Evolutionary conservation across 768 basidiomycete genomes (phyloP).

Genomic region (Amanita fuliginea): DNA sequence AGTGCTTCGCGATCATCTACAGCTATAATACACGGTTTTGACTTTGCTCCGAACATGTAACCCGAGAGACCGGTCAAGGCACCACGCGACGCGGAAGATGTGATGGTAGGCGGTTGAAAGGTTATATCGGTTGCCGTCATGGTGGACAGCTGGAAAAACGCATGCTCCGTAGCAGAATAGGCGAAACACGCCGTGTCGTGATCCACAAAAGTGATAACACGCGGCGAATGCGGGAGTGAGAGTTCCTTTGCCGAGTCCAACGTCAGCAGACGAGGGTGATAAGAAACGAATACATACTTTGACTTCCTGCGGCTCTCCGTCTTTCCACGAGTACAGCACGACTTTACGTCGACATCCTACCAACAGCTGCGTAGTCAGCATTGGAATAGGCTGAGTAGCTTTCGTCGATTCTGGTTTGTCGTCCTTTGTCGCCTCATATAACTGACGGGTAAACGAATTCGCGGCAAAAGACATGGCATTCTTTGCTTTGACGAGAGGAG

Average conservation of each 20-base stretch:
- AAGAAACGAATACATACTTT: slow-evolving; percentile 33
- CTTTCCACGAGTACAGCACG: slow-evolving; percentile 79
- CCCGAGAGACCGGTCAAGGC: slow-evolving; percentile 71
- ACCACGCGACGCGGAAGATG: slow-evolving; percentile 48
- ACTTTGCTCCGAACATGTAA: slow-evolving; percentile 77
- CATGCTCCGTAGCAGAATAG: slow-evolving; percentile 71
- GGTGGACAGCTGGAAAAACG: slow-evolving; percentile 55
- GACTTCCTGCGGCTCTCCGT: slow-evolving; percentile 65
- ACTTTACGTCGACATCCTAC: slow-evolving; percentile 82
- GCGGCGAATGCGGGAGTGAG: slow-evolving; percentile 80
- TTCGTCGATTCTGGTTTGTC: slow-evolving; percentile 11
- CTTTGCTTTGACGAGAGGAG: slow-evolving; percentile 65
- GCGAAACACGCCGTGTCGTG: slow-evolving; percentile 57
- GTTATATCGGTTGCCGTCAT: slow-evolving; percentile 47
- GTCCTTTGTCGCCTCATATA: slow-evolving; percentile 8
- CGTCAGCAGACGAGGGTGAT: slow-evolving; percentile 1
- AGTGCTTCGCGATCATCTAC: slow-evolving; percentile 54
- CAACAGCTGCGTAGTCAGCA: slow-evolving; percentile 63
- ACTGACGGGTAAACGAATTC: slow-evolving; percentile 47
- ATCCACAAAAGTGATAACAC: slow-evolving; percentile 67
- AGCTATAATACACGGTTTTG: slow-evolving; percentile 49
- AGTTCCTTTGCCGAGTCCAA: slow-evolving; percentile 52
- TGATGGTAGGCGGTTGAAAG: slow-evolving; percentile 29
- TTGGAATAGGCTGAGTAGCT: slow-evolving; percentile 41
- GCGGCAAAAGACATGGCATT: slow-evolving; percentile 76